Percentiles rank a stretch among this genome's conserved stretches.
Conservation (phyloP, 192 early-diverging fungal genomes). For the Entomortierella chlamydospora region DNA sequence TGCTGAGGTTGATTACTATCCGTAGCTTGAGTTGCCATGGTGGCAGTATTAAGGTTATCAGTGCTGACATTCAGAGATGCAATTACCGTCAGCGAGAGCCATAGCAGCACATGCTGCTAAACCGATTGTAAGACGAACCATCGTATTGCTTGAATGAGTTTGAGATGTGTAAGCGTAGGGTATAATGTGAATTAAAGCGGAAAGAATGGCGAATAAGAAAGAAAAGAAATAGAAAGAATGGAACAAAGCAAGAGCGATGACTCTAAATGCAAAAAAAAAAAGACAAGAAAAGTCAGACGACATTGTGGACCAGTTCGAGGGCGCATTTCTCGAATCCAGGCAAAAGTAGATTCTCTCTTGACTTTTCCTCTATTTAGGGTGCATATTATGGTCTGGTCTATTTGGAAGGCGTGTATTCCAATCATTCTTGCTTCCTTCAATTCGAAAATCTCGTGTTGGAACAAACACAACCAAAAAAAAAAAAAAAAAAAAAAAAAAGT, state of each 20-base stretch:
- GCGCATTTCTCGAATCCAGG: not conserved
- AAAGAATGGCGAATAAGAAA: not conserved
- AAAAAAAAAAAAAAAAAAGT: not conserved
- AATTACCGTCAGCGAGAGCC: constrained; percentile 45
- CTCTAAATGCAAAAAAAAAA: not conserved
- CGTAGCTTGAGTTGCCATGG: not conserved
- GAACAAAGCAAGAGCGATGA: not conserved
- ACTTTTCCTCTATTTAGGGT: not conserved
- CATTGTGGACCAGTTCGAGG: not conserved
- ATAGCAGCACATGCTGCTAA: constrained; percentile 44
- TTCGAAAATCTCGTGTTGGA: too few relatives aligned
- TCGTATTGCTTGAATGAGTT: constrained; percentile 16
- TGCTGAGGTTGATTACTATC: constrained; percentile 3
- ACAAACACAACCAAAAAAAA: not conserved
- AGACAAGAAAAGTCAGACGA: not conserved
- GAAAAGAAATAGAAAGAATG: not conserved
- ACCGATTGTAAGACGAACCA: constrained; percentile 47
- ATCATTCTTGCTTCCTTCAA: not conserved
- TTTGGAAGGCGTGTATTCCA: not conserved
- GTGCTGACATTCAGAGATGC: constrained; percentile 15
- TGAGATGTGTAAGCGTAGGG: not conserved
- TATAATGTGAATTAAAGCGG: constrained; percentile 6
- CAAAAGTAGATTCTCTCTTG: not conserved
- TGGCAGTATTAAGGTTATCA: constrained; percentile 2
- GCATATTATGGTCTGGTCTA: not conserved